Conservation (phyloP, 345 rosid genomes). For the Litchi chinensis region DNA sequence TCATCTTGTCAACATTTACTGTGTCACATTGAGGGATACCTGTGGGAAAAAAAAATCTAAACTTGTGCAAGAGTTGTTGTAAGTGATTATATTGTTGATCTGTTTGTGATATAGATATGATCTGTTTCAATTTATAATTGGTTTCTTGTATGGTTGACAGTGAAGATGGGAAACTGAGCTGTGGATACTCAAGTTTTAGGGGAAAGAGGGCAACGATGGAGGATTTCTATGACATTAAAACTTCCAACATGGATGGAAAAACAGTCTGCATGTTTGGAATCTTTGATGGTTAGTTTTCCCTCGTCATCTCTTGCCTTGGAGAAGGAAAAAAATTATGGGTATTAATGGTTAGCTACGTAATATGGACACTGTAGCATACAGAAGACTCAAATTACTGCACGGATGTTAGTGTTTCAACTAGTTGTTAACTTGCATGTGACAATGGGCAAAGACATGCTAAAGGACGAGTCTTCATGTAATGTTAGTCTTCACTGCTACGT, state of each 20-base stretch:
- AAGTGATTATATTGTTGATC: background rate
- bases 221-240: constrained; percentile 83
- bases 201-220: constrained; percentile 98
- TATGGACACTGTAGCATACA: constrained; percentile 6
- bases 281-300: constrained; percentile 80
- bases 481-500: background rate
- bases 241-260: constrained; percentile 69
- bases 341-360: background rate
- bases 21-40: background rate
- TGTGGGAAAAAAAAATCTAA: background rate
- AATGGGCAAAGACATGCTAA: constrained; percentile 13
- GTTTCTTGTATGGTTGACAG: constrained; percentile 49
- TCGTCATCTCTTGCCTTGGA: constrained; percentile 18
- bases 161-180: constrained; percentile 84
- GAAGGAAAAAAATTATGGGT: constrained; percentile 8
- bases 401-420: constrained; percentile 13
- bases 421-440: constrained; percentile 6
- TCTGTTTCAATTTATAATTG: constrained; percentile 1
- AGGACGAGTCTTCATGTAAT: constrained; percentile 4
- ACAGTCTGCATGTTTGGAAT: constrained; percentile 92
- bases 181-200: constrained; percentile 92
- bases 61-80: background rate
- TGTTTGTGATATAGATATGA: background rate
- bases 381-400: constrained; percentile 6
- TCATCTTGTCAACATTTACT: background rate